Conservation (phyloP, 371 early-diverging fungal genomes). For the Lichtheimia corymbifera region DNA sequence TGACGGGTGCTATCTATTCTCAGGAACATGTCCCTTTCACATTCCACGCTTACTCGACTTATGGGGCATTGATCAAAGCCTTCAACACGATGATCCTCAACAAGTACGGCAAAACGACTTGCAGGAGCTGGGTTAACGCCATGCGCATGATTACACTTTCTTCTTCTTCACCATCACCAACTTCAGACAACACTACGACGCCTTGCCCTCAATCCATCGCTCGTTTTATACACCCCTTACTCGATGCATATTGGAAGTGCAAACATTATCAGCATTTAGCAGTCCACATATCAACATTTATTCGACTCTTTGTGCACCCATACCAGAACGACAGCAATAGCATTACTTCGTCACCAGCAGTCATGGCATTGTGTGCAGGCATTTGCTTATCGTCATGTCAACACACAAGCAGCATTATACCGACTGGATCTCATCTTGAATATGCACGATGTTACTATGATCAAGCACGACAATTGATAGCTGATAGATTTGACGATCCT, state of each 20-base stretch:
- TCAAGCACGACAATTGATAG: constrained; percentile 6
- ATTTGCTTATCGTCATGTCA: constrained; percentile 12
- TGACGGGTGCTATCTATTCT: constrained; percentile 2
- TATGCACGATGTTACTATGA: constrained; percentile 9
- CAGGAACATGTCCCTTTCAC: constrained; percentile 12
- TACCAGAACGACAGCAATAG: neutral
- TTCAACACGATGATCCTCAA: constrained; percentile 11
- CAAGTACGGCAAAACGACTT: constrained; percentile 13
- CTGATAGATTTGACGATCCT: constrained; percentile 11
- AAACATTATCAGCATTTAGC: constrained; percentile 7
- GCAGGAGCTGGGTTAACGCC: constrained; percentile 8
- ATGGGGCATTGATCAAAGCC: constrained; percentile 4
- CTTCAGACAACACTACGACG: neutral
- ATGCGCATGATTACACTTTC: constrained; percentile 4
- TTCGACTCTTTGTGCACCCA: constrained; percentile 7
- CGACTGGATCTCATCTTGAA: neutral
- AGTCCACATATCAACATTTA: constrained; percentile 8
- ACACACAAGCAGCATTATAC: constrained; percentile 1
- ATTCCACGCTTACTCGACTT: constrained; percentile 4
- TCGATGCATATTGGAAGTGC: constrained; percentile 10
- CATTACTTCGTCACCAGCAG: constrained; percentile 10
- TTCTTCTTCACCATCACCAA: neutral
- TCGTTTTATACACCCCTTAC: neutral
- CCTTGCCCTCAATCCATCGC: neutral
- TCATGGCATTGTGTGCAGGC: constrained; percentile 15